Evolutionary conservation across 2,329 filamentous ascomycete genomes (phyloP).

Genomic region (Canariomyces notabilis): DNA sequence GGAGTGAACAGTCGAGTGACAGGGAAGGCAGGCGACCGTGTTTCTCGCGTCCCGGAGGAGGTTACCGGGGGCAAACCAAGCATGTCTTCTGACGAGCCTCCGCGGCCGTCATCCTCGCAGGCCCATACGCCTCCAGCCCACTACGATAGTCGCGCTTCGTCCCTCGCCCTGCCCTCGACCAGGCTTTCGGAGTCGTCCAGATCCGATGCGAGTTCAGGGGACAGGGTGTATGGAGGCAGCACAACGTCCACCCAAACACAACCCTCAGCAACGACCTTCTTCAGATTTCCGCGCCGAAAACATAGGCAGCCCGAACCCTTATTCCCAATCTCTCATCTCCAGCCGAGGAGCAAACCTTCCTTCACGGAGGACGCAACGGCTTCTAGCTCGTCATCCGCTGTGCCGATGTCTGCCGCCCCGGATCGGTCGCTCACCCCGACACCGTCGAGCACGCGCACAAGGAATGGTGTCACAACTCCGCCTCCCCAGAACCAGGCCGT

Average conservation of each 20-base stretch:
- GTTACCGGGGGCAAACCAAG: conserved; percentile 37
- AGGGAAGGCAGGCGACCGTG: conserved; percentile 39
- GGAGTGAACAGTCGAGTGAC: conserved; percentile 24
- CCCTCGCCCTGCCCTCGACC: conserved; percentile 58
- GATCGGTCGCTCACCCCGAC: conserved; percentile 28
- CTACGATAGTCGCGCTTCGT: conserved; percentile 55
- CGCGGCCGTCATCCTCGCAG: conserved; percentile 41
- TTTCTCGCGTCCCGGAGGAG: conserved; percentile 34
- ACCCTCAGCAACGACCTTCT: conserved; percentile 66
- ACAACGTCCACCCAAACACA: conserved; percentile 60
- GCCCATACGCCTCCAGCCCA: conserved; percentile 46
- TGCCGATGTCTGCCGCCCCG: conserved; percentile 29
- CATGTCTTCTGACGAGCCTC: conserved; percentile 59
- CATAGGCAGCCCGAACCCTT: conserved; percentile 69
- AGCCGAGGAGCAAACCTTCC: conserved; percentile 58
- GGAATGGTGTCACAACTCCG: conserved; percentile 28
- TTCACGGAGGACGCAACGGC: conserved; percentile 30
- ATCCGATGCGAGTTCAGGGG: conserved; percentile 77
- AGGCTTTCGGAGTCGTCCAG: conserved; percentile 81
- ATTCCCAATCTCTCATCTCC: conserved; percentile 79
- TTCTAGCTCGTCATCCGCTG: conserved; percentile 43
- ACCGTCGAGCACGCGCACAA: conserved; percentile 27
- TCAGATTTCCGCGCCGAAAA: conserved; percentile 71
- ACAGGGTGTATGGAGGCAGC: conserved; percentile 55
- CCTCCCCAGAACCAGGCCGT: conserved; percentile 33